Base-by-base conservation (phyloP, 768 basidiomycete species). In the Mycena vitilis region DNA sequence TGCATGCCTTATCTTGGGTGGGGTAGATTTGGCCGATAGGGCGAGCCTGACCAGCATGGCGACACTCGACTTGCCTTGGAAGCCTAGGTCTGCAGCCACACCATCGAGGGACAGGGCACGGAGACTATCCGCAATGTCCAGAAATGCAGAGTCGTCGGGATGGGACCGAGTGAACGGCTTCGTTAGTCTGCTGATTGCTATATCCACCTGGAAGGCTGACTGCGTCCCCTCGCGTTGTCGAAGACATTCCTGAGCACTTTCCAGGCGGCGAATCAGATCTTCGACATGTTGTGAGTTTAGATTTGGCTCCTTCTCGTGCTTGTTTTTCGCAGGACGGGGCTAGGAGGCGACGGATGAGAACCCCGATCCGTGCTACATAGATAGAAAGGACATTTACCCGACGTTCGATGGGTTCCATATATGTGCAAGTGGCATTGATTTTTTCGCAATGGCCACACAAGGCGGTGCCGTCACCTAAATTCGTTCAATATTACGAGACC, bases 11-110 rank as follows among this genome's bases (percentile, higher is more conserved):
- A 30, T 30, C 5, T 30, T 5, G 30, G 30, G 30, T 30, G 22
- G 55, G 55, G 1, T 4, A 5, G 55, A 38, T 60, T 61, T 25
- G 8, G 10, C 37, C 7, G 22, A 36, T 10, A 60, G 25, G 2
- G 53, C 60, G 2, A n/a, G 16, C 25, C 47, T 61, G 10, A 61
- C 65, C 16, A 66, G 22, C 58, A 37, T 25, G 5, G 42, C 58
- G 5, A 58, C 38, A 22, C 65, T 60, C 1, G 65, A 66, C 22
- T 60, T 66, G 1, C 66, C 66, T n/a, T 57, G 66, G 34, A 62
- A 68, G 0, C 60, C 66, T 1, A 40, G 55, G 12, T 68, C 48
- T 5, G 45, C 40, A 3, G 42, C 23, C 1, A 23, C 18, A 34
- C 11, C 23, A 18, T 54, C 47, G 8, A 68, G 55, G 0, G 66